These are phyloP conservation scores for Esteya vermicola DNA, from an alignment of 2,329 filamentous ascomycete species.

Conservation along the genomic window DNA sequence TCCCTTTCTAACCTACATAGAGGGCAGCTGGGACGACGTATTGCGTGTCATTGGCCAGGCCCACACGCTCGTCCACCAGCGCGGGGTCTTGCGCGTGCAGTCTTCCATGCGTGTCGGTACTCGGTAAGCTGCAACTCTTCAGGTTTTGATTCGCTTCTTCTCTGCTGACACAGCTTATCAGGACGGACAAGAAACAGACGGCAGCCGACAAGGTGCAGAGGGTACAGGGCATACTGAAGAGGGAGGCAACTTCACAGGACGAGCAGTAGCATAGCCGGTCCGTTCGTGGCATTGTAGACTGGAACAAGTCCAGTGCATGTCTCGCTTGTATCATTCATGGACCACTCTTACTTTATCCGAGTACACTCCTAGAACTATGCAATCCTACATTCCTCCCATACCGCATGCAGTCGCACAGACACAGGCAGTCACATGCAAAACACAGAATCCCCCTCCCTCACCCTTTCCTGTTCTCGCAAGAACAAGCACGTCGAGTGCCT, in stretches of 20 bases:
- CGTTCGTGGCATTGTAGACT: neutral
- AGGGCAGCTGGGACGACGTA: slow-evolving; percentile 83
- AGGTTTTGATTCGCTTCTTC: neutral
- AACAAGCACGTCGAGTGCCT: too few relatives aligned
- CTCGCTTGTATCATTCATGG: too few relatives aligned
- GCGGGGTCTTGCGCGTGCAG: slow-evolving; percentile 72
- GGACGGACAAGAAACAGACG: slow-evolving; percentile 75
- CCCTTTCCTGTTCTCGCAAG: neutral
- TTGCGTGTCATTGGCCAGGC: slow-evolving; percentile 78
- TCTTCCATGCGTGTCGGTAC: slow-evolving; percentile 77
- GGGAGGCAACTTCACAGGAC: too few relatives aligned
- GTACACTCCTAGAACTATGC: too few relatives aligned
- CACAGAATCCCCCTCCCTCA: too few relatives aligned
- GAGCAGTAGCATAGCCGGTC: neutral
- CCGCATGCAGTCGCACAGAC: too few relatives aligned
- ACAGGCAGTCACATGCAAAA: too few relatives aligned
- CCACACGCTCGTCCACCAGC: slow-evolving; percentile 61
- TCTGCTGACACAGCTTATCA: slow-evolving; percentile 17
- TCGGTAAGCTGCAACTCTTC: slow-evolving; percentile 37
- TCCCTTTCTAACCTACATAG: slow-evolving; percentile 27
- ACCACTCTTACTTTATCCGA: too few relatives aligned
- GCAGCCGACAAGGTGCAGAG: slow-evolving; percentile 66
- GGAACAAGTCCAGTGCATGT: neutral
- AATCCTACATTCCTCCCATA: too few relatives aligned
- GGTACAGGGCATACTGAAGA: slow-evolving; percentile 34